Conservation (phyloP, 805 yeast genomes). For the Saturnispora sekii region DNA sequence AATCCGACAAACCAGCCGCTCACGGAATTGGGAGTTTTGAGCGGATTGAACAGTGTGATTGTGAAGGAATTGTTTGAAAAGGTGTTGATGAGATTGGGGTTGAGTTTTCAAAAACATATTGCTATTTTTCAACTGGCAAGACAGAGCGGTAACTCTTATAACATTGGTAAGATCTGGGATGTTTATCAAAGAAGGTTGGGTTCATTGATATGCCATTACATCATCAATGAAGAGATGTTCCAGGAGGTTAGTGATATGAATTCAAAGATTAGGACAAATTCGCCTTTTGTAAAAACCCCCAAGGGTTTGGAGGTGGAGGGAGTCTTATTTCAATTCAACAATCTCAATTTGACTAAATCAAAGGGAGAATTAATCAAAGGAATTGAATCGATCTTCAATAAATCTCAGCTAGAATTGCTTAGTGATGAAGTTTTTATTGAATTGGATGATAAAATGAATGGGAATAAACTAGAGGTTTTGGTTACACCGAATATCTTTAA, state of each 20-base stretch:
- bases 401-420: conserved; percentile 16
- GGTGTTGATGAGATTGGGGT: conserved; percentile 52
- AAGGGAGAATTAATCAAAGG: conserved; percentile 8
- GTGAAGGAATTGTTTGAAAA: conserved; percentile 63
- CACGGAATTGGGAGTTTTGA: conserved; percentile 20
- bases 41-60: conserved; percentile 35
- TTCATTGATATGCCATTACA: conserved; percentile 29
- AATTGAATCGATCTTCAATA: conserved; percentile 9
- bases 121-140: conserved; percentile 50
- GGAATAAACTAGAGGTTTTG: conserved; percentile 50
- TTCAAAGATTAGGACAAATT: conserved; percentile 12
- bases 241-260: conserved; percentile 17
- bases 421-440: conserved; percentile 39
- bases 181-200: conserved; percentile 34
- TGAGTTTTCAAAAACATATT: conserved; percentile 61
- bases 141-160: conserved; percentile 16
- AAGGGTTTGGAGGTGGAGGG: conserved; percentile 17
- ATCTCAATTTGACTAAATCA: conserved; percentile 23
- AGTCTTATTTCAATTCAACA: conserved; percentile 29
- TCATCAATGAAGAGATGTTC: conserved; percentile 26
- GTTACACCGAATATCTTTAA: conserved; percentile 67
- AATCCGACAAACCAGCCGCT: conserved; percentile 7
- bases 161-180: conserved; percentile 32
- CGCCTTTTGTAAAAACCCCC: conserved; percentile 19
- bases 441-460: conserved; percentile 34